Conservation (phyloP, 768 basidiomycete species). For the Lactarius psammicola region DNA sequence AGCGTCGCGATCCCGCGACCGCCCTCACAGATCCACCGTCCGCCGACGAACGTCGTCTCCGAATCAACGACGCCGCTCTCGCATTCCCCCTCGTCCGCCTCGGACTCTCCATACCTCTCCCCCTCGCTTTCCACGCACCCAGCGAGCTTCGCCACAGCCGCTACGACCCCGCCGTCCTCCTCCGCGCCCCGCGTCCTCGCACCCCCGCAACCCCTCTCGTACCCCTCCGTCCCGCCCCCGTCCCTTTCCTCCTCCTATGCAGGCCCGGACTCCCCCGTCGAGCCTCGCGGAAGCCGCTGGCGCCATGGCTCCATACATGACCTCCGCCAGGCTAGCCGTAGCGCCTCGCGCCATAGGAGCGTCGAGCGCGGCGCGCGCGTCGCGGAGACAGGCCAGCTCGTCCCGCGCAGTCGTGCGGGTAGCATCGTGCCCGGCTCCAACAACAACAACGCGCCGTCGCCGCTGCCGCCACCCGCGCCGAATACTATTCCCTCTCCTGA, state of each 20-base stretch:
- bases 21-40: slow-evolving; percentile 60
- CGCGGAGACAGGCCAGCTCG: slow-evolving; percentile 65
- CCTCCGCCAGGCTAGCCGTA: slow-evolving; percentile 37
- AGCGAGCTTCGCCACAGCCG: slow-evolving; percentile 56
- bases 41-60: slow-evolving; percentile 47
- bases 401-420: slow-evolving; percentile 35
- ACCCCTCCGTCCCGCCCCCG: slow-evolving; percentile 82
- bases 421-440: slow-evolving; percentile 19
- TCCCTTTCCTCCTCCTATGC: slow-evolving; percentile 63
- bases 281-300: slow-evolving; percentile 36
- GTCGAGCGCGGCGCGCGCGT: slow-evolving; percentile 64
- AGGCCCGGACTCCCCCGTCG: slow-evolving; percentile 31
- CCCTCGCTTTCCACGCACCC: slow-evolving; percentile 53
- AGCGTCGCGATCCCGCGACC: slow-evolving; percentile 78
- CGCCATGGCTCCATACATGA: slow-evolving; percentile 34
- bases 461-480: not conserved
- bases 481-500: slow-evolving; percentile 1
- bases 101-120: slow-evolving; percentile 51
- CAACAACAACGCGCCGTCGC: not conserved
- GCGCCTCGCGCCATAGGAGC: slow-evolving; percentile 53
- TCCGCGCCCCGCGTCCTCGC: slow-evolving; percentile 46
- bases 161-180: slow-evolving; percentile 75
- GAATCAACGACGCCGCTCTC: slow-evolving; percentile 63
- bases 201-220: slow-evolving; percentile 52
- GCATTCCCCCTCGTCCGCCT: slow-evolving; percentile 59